Base-by-base conservation (phyloP, 352 stramenopile genomes). In the Globisporangium cylindrosporum region DNA sequence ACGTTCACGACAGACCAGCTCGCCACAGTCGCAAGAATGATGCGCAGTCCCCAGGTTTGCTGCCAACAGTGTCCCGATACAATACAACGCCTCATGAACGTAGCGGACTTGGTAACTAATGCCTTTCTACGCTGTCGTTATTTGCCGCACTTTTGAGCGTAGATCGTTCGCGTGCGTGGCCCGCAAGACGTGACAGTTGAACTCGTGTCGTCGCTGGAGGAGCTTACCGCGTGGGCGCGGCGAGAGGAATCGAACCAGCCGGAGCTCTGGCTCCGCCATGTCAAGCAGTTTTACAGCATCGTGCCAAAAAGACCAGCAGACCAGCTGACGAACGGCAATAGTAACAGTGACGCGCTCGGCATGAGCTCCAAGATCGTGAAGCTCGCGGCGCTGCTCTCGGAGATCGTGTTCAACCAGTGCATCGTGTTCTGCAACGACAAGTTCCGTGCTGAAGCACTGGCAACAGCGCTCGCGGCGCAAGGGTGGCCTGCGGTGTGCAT, bases 391-490 rank as follows among this genome's bases (percentile, higher is more conserved):
- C 68, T 94, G 34, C 80, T 94, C 7, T 81, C 86, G 4, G 79
- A 90, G 60, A 76, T 93, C 51, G 67, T 79, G 43, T 94, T 94
- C 66, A 77, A 81, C 43, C 84, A 94, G 68, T 92, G 86, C 66
- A 92, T 94, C 62, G 84, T 92, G 38, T 94, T 94, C 64, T 93
- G 82, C 73, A 94, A 94, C 73, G 86, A 92, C 73, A 94, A 92
- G 73, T 83, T 90, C 61, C 78, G 84, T 8, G 82, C 86, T 0
- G 84, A 93, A 68, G 84, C 82, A 10, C 54, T 93, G 15, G 81
- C 84, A 3, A 77, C 71, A 0, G 84, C 82, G 15, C 74, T 94
- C 25, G 65, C 62, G 18, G 69, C 65, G 7, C 76, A 90, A 27
- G 77, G 76, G 25, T 94, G 81, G 81, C 82, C 84, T 4, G 77